Base-by-base conservation (phyloP, 2,329 filamentous ascomycete genomes). In the Penicillium palitans region DNA sequence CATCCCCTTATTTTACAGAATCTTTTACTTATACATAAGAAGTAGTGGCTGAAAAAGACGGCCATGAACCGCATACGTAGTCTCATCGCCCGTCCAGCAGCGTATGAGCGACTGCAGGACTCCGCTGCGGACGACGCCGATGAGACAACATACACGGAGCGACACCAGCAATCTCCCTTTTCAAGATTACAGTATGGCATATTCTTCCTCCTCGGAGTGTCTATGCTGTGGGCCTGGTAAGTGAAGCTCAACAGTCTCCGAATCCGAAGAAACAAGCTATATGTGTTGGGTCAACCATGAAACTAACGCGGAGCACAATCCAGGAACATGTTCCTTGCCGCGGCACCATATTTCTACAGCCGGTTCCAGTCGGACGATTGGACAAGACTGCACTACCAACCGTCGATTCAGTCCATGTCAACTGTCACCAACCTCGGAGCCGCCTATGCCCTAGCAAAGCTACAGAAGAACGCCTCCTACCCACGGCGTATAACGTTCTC, bases 141-240 rank as follows among this genome's bases (percentile, higher is more conserved):
- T 15, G 72, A 74, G 64, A 68, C 52, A 57, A 64, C 47, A 42
- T 58, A 54, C 54, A 54, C 53, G 21, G 49, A 58, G 44, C 31
- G 19, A 39, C 57, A 50, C 19, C 52, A 63, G 8, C 59, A 52
- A 35, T 37, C 65, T 39, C 66, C 63, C 2, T 96, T 96, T 78
- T 96, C 91, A 61, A 92, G 90, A 87, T 71, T 90, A 37, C 90
- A 96, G 73, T 99, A 98, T 76, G 79, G 78, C 67, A 88, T 96
- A 71, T 98, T 98, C 75, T 80, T 89, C 56, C 79, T 96, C 51
- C 80, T 98, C 27, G 95, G 95, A 51, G 83, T 96, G 57, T 90
- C 93, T 52, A 98, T 98, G 95, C 83, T 98, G 45, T 98, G 93
- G 93, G 92, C 93, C 55, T 98, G 93, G 93, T 96, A 84, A 66